A percentile compares a stretch with the other conserved stretches of the same genome.
Evolutionary conservation across 805 yeast genomes (phyloP).

Genomic region (Cyberlindnera mycetangii): DNA sequence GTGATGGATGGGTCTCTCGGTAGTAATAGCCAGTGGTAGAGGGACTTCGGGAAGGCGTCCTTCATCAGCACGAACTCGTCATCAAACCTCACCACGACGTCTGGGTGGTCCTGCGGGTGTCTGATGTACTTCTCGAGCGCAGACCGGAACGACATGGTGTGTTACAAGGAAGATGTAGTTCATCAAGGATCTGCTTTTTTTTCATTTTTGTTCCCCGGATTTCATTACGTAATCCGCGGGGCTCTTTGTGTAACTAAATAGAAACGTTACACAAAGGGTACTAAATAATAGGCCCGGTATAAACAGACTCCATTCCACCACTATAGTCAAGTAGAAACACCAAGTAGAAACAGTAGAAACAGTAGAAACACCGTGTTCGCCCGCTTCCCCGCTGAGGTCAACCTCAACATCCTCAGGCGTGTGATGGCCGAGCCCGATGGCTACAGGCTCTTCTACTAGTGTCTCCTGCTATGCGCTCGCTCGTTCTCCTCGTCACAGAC

Average conservation of each 20-base stretch:
- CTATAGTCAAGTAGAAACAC: background rate
- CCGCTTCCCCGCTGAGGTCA: background rate
- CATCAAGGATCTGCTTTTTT: background rate
- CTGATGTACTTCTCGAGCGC: conserved; percentile 49
- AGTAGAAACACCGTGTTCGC: background rate
- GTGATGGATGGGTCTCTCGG: conserved; percentile 48
- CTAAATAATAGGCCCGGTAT: background rate
- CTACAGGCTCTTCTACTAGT: background rate
- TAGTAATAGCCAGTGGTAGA: conserved; percentile 56
- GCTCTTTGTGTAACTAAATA: background rate
- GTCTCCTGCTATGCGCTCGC: background rate
- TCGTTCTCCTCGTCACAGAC: background rate
- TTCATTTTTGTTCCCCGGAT: background rate
- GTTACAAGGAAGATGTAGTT: background rate
- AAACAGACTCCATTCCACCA: background rate
- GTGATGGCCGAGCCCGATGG: background rate
- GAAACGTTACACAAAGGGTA: too few species aligned
- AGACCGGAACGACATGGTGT: conserved; percentile 33
- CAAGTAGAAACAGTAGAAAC: too few species aligned
- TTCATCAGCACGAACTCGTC: conserved; percentile 51
- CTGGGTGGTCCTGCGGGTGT: conserved; percentile 38
- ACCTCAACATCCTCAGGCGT: background rate
- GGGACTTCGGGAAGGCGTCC: conserved; percentile 64
- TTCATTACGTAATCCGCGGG: too few species aligned
- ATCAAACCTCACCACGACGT: conserved; percentile 46